Evolutionary conservation across 2,329 filamentous ascomycete species (phyloP).

Genomic region (Aspergillus japonicus): DNA sequence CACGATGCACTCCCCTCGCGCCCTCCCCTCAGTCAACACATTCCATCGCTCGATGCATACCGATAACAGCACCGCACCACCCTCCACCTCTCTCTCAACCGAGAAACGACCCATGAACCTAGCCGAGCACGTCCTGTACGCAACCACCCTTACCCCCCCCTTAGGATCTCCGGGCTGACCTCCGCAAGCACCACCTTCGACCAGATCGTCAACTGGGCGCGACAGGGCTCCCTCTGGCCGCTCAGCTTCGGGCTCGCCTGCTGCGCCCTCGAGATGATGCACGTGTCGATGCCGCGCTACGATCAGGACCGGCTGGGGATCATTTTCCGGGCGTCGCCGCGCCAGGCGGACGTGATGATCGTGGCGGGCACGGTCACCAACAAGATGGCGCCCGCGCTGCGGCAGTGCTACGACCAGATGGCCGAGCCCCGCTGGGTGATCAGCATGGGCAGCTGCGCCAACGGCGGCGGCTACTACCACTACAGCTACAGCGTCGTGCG

Average conservation of each 20-base stretch:
- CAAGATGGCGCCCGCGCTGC: conserved; percentile 88
- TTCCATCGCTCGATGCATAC: background rate
- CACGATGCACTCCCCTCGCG: background rate
- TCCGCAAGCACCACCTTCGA: conserved; percentile 5
- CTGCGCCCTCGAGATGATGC: conserved; percentile 93
- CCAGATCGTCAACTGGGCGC: conserved; percentile 67
- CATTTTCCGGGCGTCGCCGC: conserved; percentile 84
- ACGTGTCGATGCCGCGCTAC: conserved; percentile 81
- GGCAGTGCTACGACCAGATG: conserved; percentile 94
- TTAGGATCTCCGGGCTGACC: background rate
- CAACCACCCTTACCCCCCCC: background rate
- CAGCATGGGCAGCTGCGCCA: conserved; percentile 81
- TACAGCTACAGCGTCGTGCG: conserved; percentile 77
- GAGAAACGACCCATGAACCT: background rate
- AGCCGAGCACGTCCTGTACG: conserved; percentile 3
- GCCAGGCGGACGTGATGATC: conserved; percentile 88
- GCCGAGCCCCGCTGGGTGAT: conserved; percentile 85
- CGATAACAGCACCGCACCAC: background rate
- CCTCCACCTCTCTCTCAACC: background rate
- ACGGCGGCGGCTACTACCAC: conserved; percentile 83
- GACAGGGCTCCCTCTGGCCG: conserved; percentile 82
- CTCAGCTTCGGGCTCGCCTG: conserved; percentile 87
- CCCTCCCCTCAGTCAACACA: background rate
- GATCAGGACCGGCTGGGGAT: conserved; percentile 85
- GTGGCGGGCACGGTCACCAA: conserved; percentile 88